Evolutionary conservation across 2,329 filamentous ascomycete genomes (phyloP).

Genomic region (Fusarium sp.): DNA sequence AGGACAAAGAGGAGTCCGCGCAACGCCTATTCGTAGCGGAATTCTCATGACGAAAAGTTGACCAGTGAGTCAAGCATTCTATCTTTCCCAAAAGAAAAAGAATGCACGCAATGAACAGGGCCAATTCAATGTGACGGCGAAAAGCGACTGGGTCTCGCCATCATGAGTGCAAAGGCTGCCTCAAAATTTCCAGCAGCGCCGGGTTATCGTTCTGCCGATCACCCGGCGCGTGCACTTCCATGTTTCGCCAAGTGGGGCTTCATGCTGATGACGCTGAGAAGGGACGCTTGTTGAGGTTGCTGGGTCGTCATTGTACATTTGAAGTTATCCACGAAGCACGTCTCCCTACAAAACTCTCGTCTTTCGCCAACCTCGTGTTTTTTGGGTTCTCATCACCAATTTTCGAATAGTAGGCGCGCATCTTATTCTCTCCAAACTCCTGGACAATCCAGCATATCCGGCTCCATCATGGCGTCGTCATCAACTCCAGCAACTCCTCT

Average conservation of each 20-base stretch:
- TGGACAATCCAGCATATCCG: not conserved
- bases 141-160: slow-evolving; percentile 30
- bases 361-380: not conserved
- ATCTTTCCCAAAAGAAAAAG: slow-evolving; percentile 2
- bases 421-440: not conserved
- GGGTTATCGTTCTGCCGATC: slow-evolving; percentile 42
- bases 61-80: slow-evolving; percentile 37
- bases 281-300: slow-evolving; percentile 17
- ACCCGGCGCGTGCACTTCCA: slow-evolving; percentile 7
- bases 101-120: slow-evolving; percentile 15
- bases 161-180: slow-evolving; percentile 24
- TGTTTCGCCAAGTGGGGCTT: slow-evolving; percentile 36
- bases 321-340: slow-evolving; percentile 9
- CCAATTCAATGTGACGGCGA: slow-evolving; percentile 4
- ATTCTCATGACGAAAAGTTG: slow-evolving; percentile 50
- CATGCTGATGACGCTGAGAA: slow-evolving; percentile 41
- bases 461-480: slow-evolving; percentile 76
- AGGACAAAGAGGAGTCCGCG: slow-evolving; percentile 41
- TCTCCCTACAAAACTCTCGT: slow-evolving; percentile 12
- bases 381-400: not conserved
- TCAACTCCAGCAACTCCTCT: slow-evolving; percentile 78
- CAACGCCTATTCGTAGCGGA: slow-evolving; percentile 47
- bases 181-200: slow-evolving; percentile 42
- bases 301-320: slow-evolving; percentile 45
- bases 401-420: not conserved